These are phyloP conservation scores for Leonotis leonurus DNA, from an alignment of 257 asterid genomes.

Conservation along the genomic window DNA sequence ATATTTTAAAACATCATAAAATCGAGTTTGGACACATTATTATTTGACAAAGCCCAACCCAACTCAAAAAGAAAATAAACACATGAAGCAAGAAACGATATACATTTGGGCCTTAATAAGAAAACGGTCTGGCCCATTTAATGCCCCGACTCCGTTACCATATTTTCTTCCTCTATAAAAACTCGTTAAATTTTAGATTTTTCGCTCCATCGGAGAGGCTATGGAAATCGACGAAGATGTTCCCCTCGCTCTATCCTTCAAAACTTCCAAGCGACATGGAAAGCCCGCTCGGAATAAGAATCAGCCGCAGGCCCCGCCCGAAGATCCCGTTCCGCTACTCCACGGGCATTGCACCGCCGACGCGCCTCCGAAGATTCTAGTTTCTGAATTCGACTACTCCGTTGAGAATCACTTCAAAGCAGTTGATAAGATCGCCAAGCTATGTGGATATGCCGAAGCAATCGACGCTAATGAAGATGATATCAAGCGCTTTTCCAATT, in stretches of 20 bases:
- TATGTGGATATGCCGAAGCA: constrained; percentile 40
- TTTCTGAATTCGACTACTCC: constrained; percentile 62
- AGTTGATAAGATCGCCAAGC: constrained; percentile 38
- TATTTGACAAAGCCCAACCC: too few relatives aligned
- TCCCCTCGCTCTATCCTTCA: constrained; percentile 21
- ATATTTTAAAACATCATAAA: too few relatives aligned
- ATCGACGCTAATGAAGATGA: constrained; percentile 34
- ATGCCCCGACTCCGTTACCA: neutral
- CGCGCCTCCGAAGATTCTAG: constrained; percentile 23
- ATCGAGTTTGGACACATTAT: too few relatives aligned
- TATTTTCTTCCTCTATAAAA: neutral
- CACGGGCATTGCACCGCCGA: constrained; percentile 1
- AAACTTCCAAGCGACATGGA: constrained; percentile 14
- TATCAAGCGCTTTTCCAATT: constrained; percentile 44
- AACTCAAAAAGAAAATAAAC: too few relatives aligned
- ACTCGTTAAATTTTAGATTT: constrained; percentile 5
- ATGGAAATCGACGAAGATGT: constrained; percentile 24
- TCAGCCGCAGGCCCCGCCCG: neutral
- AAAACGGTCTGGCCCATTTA: neutral
- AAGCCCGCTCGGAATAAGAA: constrained; percentile 7
- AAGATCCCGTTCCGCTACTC: neutral
- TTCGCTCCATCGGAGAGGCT: constrained; percentile 11
- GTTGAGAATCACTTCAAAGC: constrained; percentile 65
- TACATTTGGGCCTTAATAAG: neutral
- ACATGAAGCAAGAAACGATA: too few relatives aligned